These are phyloP conservation scores for Flaveria floridana DNA, from an alignment of 140 eudicot genomes.

Conservation along the genomic window DNA sequence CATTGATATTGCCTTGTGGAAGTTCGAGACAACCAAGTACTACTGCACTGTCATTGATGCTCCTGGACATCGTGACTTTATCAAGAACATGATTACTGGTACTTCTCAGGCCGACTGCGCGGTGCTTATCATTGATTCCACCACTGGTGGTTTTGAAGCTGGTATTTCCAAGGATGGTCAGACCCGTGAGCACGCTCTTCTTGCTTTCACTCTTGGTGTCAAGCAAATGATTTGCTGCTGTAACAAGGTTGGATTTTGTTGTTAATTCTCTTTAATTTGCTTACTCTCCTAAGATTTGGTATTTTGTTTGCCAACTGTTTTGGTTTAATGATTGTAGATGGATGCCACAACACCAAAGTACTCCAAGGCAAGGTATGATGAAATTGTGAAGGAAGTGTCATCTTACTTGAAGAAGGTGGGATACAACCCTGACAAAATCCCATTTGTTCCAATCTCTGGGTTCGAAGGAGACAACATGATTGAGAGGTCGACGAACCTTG, in stretches of 20 bases:
- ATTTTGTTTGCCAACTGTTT: neutral
- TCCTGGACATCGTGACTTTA: constrained; percentile 47
- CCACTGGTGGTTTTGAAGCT: constrained; percentile 40
- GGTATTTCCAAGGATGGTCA: constrained; percentile 37
- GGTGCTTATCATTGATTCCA: constrained; percentile 15
- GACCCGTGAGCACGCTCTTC: constrained; percentile 23
- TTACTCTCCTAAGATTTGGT: neutral
- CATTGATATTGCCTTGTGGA: constrained; percentile 47
- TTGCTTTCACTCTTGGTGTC: constrained; percentile 24
- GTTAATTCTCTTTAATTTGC: no score
- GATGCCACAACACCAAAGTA: constrained; percentile 24
- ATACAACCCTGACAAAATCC: constrained; percentile 23
- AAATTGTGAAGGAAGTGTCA: constrained; percentile 19
- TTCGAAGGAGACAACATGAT: constrained; percentile 23
- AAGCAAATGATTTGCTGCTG: constrained; percentile 35
- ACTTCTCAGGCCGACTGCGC: constrained; percentile 53
- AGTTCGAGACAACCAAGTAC: constrained; percentile 52
- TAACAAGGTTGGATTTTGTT: constrained; percentile 13
- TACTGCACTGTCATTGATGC: constrained; percentile 52
- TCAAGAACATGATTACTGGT: constrained; percentile 55
- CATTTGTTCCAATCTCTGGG: constrained; percentile 16
- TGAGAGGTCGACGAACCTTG: constrained; percentile 21
- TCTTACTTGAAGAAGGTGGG: constrained; percentile 23
- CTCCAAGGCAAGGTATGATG: constrained; percentile 17
- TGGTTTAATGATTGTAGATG: constrained; percentile 1